Evolutionary conservation across 208 protist species (phyloP), one percentile per base, ranked within the genome.

Genomic region (Vickermania ingenoplastis): DNA sequence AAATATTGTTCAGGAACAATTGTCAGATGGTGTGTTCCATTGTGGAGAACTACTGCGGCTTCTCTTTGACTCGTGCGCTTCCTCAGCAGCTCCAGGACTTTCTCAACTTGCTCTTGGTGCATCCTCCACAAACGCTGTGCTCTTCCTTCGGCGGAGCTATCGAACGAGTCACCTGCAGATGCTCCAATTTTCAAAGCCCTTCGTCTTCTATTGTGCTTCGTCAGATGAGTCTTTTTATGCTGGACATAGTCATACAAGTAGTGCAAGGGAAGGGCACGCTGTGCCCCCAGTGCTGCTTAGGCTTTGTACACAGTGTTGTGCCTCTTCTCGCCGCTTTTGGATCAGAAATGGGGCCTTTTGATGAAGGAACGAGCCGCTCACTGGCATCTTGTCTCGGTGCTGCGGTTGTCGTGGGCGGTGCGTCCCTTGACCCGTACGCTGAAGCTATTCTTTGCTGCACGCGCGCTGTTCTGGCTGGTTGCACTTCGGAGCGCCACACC

Each of bases 281-380:
- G 7, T 45, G 36, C 36, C 36, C 7, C 11, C 17, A 11, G 7
- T 55, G 51, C 51, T 28, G 5, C 11, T 22, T 22, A 11, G 7
- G 7, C 24, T 13, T 5, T 11, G 5, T 55, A 22, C 22, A 28
- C 5, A 5, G 21, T 11, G 7, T 22, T 27, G 13, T 27, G 7
- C 51, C 51, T 55, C 51, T 28, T 27, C 22, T 55, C 11, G 51
- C 24, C 5, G 11, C 5, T 13, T 55, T 28, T 55, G 51, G 22
- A 28, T 5, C 51, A 5, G n/a, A 5, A 22, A 13, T 28, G 51
- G 24, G 51, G 5, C 51, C 51, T 28, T 55, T 55, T 27, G 51
- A 55, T 55, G 51, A 55, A 27, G 51, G 51, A 22, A 55, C 51
- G n/a, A 14, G 11, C 11, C 51, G 51, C 51, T 22, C 51, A 25